phyloP scores from a whole-genome alignment of 345 rosid species.

The Noccaea caerulescens region DNA sequence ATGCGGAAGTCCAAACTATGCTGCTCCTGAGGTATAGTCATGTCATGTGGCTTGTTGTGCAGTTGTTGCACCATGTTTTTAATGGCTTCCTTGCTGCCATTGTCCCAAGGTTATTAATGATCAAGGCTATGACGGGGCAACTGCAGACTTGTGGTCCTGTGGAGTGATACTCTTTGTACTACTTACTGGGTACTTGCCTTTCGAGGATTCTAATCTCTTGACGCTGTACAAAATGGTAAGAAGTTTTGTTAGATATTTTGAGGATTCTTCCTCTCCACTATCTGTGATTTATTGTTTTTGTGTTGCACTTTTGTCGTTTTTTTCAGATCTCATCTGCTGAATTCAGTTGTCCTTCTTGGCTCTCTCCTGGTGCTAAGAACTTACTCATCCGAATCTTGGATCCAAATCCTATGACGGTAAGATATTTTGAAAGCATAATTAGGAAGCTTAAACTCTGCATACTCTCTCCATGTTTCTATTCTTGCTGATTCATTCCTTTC shows the following conservation, averaged over 20 bases:
- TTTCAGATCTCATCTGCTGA: conserved; percentile 88
- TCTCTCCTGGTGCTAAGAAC: conserved; percentile 81
- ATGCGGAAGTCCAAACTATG: conserved; percentile 76
- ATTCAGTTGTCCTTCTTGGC: conserved; percentile 86
- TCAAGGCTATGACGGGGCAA: conserved; percentile 82
- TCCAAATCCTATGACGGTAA: conserved; percentile 89
- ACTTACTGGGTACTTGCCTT: conserved; percentile 94
- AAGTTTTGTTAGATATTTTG: conserved; percentile 38
- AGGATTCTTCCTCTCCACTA: conserved; percentile 13
- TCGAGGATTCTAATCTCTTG: conserved; percentile 81
- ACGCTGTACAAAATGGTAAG: conserved; percentile 84
- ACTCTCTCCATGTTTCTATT: no score
- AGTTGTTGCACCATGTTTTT: conserved; percentile 17
- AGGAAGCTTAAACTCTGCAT: not conserved
- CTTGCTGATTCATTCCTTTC: conserved; percentile 5
- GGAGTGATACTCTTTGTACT: conserved; percentile 96
- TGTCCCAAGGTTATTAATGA: conserved; percentile 77
- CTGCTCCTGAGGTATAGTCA: conserved; percentile 98
- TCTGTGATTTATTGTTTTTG: conserved; percentile 33
- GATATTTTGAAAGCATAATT: conserved; percentile 38
- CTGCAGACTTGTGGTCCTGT: conserved; percentile 94
- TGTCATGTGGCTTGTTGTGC: conserved; percentile 37
- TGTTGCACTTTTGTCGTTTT: conserved; percentile 7
- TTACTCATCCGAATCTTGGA: conserved; percentile 78
- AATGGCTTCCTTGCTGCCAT: conserved; percentile 6